phyloP scores from a whole-genome alignment of 164 flowering plant genomes.

The Vitis rupestris region DNA sequence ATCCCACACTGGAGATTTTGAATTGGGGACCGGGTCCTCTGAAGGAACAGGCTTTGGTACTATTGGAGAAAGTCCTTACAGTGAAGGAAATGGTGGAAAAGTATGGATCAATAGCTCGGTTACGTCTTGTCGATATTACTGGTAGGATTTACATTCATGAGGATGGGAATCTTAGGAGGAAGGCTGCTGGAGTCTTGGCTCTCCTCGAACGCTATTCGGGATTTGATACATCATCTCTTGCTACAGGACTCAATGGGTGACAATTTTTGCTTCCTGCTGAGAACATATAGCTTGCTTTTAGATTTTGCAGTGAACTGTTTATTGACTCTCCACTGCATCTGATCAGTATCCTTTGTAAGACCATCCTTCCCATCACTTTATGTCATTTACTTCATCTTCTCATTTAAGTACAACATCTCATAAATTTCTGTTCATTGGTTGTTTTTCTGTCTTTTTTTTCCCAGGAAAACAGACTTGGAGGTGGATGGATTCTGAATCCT shows the following conservation, averaged over 20 bases:
- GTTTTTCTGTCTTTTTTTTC: too few relatives aligned
- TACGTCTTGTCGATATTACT: conserved; percentile 36
- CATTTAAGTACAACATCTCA: too few relatives aligned
- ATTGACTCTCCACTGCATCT: too few relatives aligned
- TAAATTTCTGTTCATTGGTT: too few relatives aligned
- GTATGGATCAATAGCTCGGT: conserved; percentile 44
- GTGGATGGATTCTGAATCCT: too few relatives aligned
- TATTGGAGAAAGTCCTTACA: conserved; percentile 58
- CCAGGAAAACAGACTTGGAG: too few relatives aligned
- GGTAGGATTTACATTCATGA: conserved; percentile 34
- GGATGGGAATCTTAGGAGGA: conserved; percentile 37
- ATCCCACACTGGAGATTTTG: conserved; percentile 38
- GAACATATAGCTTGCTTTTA: not conserved
- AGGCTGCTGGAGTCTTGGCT: conserved; percentile 42
- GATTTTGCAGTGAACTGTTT: not conserved
- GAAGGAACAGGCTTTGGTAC: conserved; percentile 49
- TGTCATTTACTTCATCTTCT: not conserved
- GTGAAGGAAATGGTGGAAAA: conserved; percentile 47
- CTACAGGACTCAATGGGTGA: conserved; percentile 22
- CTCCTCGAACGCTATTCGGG: conserved; percentile 55
- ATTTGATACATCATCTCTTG: conserved; percentile 37
- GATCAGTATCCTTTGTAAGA: not conserved
- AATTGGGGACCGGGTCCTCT: conserved; percentile 52
- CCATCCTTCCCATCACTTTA: not conserved
- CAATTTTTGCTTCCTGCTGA: not conserved